These are phyloP conservation scores for Ogataea naganishii DNA, from an alignment of 805 yeast genomes.

Conservation along the genomic window DNA sequence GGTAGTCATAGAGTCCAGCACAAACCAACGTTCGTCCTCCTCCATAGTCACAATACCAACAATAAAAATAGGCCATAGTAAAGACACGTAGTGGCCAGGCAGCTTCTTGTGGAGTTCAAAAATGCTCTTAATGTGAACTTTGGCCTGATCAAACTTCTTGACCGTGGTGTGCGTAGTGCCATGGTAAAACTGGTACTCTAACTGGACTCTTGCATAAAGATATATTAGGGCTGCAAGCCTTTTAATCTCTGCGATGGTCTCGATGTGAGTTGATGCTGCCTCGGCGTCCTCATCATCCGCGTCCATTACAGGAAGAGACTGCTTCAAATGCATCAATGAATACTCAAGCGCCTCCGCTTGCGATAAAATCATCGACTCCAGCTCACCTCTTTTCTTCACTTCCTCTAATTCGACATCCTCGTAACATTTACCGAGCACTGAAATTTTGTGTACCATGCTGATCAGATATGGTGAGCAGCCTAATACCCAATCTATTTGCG, in stretches of 20 bases:
- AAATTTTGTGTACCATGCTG: constrained; percentile 26
- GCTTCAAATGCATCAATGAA: constrained; percentile 17
- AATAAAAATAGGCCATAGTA: constrained; percentile 33
- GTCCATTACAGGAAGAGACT: constrained; percentile 13
- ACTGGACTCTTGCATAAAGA: constrained; percentile 26
- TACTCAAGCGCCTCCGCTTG: constrained; percentile 21
- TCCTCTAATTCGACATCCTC: constrained; percentile 25
- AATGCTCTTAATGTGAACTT: constrained; percentile 13
- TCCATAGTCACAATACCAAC: constrained; percentile 26
- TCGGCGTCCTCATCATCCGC: constrained; percentile 8
- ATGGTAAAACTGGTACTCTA: constrained; percentile 14
- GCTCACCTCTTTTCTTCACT: constrained; percentile 4
- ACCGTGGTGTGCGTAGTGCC: constrained; percentile 6
- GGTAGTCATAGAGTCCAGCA: constrained; percentile 22
- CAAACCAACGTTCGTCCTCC: constrained; percentile 31
- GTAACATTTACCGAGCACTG: constrained; percentile 27
- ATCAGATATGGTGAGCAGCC: constrained; percentile 32
- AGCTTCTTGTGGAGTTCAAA: constrained; percentile 14
- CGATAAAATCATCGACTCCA: constrained; percentile 15
- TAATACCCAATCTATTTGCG: constrained; percentile 27
- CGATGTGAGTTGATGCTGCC: constrained; percentile 13
- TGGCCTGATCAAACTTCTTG: constrained; percentile 9
- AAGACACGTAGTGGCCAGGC: constrained; percentile 26
- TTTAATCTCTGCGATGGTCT: constrained; percentile 29
- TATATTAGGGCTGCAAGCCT: constrained; percentile 26